Conservation (phyloP, 73 alveolate species). For the Uronychia setigera region DNA sequence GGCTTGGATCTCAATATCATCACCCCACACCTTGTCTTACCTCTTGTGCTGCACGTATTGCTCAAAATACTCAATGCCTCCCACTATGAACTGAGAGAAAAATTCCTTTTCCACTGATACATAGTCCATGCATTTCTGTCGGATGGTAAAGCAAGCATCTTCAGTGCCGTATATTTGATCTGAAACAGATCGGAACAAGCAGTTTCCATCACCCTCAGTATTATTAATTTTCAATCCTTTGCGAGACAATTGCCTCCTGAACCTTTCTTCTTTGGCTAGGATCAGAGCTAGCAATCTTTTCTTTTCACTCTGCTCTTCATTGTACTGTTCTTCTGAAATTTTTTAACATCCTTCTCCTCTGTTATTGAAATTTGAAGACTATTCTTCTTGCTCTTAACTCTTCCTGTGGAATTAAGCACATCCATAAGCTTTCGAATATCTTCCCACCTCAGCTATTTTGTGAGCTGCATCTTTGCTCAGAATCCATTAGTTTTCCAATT, state of each 20-base stretch:
- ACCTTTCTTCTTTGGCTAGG: conserved; percentile 23
- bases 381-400: too few species aligned
- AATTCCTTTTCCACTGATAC: conserved; percentile 88
- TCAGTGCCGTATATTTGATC: conserved; percentile 95
- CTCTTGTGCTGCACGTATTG: conserved; percentile 81
- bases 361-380: too few species aligned
- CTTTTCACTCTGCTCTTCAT: conserved; percentile 12
- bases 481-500: conserved; percentile 21
- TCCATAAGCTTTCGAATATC: conserved; percentile 54
- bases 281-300: not conserved
- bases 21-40: conserved; percentile 98
- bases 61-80: conserved; percentile 87
- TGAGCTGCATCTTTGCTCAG: not conserved
- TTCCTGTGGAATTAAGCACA: conserved; percentile 33
- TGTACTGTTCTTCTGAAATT: conserved; percentile 1
- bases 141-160: conserved; percentile 73
- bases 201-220: conserved; percentile 97
- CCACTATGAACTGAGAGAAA: conserved; percentile 88
- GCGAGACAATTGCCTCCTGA: conserved; percentile 21
- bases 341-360: not conserved
- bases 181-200: conserved; percentile 96
- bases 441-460: conserved; percentile 58
- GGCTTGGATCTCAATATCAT: conserved; percentile 96
- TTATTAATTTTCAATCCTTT: conserved; percentile 56
- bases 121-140: conserved; percentile 93